Base-by-base conservation (phyloP, 306 rosid genomes). In the Dalbergia cochinchinensis region DNA sequence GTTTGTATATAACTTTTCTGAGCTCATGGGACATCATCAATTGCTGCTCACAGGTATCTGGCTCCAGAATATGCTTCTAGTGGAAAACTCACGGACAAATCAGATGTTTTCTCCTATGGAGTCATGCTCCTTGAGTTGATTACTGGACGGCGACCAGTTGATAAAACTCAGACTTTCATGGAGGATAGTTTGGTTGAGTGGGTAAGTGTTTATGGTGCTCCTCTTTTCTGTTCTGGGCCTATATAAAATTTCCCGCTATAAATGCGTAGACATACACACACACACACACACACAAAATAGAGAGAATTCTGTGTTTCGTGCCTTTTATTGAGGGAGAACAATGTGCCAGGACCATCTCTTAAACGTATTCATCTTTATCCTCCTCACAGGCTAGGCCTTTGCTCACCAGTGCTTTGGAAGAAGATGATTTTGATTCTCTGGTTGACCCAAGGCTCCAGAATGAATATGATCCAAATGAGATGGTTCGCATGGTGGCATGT, bases 61-160 rank as follows among this genome's bases (percentile, higher is more conserved):
- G 99, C 99, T 84, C 99, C 99, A 26, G 99, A 95, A 84, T 95
- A 93, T 72, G 99, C 99, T 57, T 70, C 98, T 42, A 95, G 97
- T 78, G 99, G 99, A 74, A 95, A 95, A 82, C 98, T 95, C 68
- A 78, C 99, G 0, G 99, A 93, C 53, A 95, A 95, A 83, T 95
- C 99, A 37, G 99, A 95, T 80, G 99, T 95, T 73, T 95, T 87
- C 91, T 95, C 99, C 69, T 93, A 77, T 26, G 99, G 99, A 55
- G 87, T 95, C 83, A 91, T 95, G 99, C 96, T 95, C 57, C 84
- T 95, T 79, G 99, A 95, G 94, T 83, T 95, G 76, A 87, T 93
- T 41, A 93, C 98, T 37, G 98, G 97, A 39, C 90, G 89, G 3
- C 90, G 94, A 1, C 99, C 98, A 9, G 98, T 95, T 47, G 99